These are phyloP conservation scores for Aureobasidium vineae DNA, from an alignment of 2,329 filamentous ascomycete species.

Conservation along the genomic window DNA sequence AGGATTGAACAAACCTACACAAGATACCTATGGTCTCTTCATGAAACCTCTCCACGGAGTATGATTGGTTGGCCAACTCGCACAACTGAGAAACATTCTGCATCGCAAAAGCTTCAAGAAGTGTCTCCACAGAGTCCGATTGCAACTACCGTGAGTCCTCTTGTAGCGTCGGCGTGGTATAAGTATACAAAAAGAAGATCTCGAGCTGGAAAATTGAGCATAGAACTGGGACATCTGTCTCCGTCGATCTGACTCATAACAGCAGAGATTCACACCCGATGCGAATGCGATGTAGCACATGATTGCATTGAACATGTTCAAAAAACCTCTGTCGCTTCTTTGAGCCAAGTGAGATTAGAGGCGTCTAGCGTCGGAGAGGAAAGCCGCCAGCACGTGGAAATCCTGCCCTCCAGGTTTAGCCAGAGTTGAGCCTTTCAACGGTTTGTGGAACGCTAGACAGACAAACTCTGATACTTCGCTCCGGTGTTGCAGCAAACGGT, in stretches of 20 bases:
- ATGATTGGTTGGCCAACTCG: conserved; percentile 4
- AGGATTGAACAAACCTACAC: background rate
- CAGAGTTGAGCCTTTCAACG: background rate
- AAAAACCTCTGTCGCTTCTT: background rate
- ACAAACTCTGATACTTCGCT: background rate
- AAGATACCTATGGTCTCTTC: too few species aligned
- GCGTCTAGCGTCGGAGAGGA: background rate
- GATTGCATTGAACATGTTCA: background rate
- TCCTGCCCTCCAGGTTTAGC: background rate
- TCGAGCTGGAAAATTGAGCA: background rate
- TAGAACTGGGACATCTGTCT: too few species aligned
- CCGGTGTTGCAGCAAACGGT: background rate
- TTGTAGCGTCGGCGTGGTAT: background rate
- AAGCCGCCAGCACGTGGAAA: background rate
- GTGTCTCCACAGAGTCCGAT: too few species aligned
- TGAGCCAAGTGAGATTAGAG: background rate
- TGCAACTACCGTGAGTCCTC: too few species aligned
- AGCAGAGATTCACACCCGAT: background rate
- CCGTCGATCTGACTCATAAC: background rate
- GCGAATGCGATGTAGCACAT: background rate
- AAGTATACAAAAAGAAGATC: background rate
- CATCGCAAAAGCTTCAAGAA: background rate
- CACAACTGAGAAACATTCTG: background rate
- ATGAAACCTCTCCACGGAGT: background rate
- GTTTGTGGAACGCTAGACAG: background rate